Conservation (phyloP, 768 basidiomycete species). For the Mycena metata region DNA sequence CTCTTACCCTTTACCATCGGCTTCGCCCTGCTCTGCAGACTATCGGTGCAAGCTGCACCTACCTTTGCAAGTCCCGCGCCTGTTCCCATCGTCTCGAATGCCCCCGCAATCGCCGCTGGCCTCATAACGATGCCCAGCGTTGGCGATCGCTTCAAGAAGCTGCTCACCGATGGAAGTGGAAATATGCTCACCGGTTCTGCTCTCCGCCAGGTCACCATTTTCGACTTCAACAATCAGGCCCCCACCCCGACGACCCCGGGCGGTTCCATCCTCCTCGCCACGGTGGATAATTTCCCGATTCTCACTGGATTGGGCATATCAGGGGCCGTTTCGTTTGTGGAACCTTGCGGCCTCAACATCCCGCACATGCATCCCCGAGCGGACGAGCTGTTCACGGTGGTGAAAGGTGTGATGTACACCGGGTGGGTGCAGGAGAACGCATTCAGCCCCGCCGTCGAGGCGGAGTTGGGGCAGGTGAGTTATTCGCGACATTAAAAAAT, state of each 20-base stretch:
- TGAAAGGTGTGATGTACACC: background rate
- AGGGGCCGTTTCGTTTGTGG: conserved; percentile 15
- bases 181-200: conserved; percentile 1
- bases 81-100: conserved; percentile 4
- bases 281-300: background rate
- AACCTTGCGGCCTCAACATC: conserved; percentile 18
- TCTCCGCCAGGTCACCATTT: background rate
- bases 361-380: conserved; percentile 1
- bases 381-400: background rate
- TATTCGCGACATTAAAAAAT: too few relatives aligned
- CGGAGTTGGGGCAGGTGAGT: background rate
- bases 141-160: conserved; percentile 24
- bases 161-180: conserved; percentile 21
- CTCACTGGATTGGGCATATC: background rate
- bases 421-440: too few relatives aligned
- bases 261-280: conserved; percentile 16
- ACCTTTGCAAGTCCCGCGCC: background rate
- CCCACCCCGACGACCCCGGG: background rate
- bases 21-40: too few relatives aligned
- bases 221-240: conserved; percentile 8
- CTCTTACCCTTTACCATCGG: too few relatives aligned
- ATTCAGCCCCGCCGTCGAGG: background rate
- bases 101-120: conserved; percentile 9
- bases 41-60: background rate
- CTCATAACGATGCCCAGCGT: conserved; percentile 7